phyloP scores from a whole-genome alignment of 768 basidiomycete species.

The Tulasnella sp. region DNA sequence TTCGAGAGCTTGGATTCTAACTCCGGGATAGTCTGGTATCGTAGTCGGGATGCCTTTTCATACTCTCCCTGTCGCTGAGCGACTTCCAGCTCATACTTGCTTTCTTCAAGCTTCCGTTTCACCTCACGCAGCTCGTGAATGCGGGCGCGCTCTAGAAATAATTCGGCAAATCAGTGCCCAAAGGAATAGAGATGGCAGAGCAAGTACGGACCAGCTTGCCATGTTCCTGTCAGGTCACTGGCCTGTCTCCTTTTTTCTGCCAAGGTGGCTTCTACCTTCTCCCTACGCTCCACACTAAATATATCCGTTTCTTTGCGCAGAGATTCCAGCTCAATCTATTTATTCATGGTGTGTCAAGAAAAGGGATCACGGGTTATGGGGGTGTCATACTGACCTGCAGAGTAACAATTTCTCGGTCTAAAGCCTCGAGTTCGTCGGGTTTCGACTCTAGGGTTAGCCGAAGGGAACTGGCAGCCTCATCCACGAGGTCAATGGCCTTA shows the following conservation, averaged over 20 bases:
- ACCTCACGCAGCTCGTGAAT: slow-evolving; percentile 63
- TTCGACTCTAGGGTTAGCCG: slow-evolving; percentile 84
- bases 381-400: slow-evolving; percentile 39
- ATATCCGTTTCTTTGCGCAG: slow-evolving; percentile 82
- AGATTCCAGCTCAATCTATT: slow-evolving; percentile 71
- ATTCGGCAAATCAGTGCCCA: not conserved
- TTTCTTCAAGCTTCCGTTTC: slow-evolving; percentile 68
- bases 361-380: not conserved
- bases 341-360: not conserved
- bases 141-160: slow-evolving; percentile 50
- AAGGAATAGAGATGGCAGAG: not conserved
- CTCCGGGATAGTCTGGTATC: slow-evolving; percentile 79
- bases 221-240: slow-evolving; percentile 50
- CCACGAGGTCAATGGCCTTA: slow-evolving; percentile 72
- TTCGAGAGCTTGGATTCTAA: slow-evolving; percentile 62
- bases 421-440: slow-evolving; percentile 72
- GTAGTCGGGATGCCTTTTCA: slow-evolving; percentile 73
- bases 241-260: slow-evolving; percentile 56
- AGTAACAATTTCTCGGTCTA: slow-evolving; percentile 78
- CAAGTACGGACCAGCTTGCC: slow-evolving; percentile 55
- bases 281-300: slow-evolving; percentile 67
- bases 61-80: slow-evolving; percentile 84
- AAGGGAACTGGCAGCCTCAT: slow-evolving; percentile 84
- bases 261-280: slow-evolving; percentile 58
- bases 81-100: slow-evolving; percentile 79